Percentiles rank a stretch among this genome's conserved stretches.
phyloP scores from a whole-genome alignment of 164 flowering plant species.

The Liriodendron chinense region DNA sequence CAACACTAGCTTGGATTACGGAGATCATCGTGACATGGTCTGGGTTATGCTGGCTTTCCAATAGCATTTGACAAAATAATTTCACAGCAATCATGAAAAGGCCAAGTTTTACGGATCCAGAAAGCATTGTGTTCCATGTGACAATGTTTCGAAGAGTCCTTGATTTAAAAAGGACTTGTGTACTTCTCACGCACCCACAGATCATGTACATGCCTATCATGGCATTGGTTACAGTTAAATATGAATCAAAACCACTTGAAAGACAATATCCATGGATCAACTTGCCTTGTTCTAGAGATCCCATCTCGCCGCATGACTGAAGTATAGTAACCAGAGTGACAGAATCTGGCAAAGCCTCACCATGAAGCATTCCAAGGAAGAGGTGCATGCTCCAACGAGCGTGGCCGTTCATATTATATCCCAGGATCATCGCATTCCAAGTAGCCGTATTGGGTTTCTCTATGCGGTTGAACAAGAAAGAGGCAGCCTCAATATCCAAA shows the following conservation, averaged over 20 bases:
- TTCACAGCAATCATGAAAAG: constrained; percentile 14
- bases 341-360: constrained; percentile 23
- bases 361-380: constrained; percentile 27
- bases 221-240: constrained; percentile 32
- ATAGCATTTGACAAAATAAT: constrained; percentile 31
- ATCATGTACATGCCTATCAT: constrained; percentile 37
- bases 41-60: constrained; percentile 23
- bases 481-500: constrained; percentile 29
- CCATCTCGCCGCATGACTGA: constrained; percentile 31
- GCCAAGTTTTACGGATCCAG: constrained; percentile 26
- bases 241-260: constrained; percentile 26
- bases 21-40: constrained; percentile 31
- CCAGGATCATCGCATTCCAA: constrained; percentile 39
- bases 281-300: constrained; percentile 24
- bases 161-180: constrained; percentile 24
- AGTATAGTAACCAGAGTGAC: constrained; percentile 29
- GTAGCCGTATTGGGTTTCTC: constrained; percentile 22
- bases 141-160: constrained; percentile 24
- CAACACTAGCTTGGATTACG: constrained; percentile 24
- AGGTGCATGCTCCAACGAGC: constrained; percentile 20
- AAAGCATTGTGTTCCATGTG: constrained; percentile 38
- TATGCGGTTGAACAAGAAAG: constrained; percentile 23
- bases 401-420: constrained; percentile 20
- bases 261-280: constrained; percentile 30
- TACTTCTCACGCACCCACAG: constrained; percentile 24